Percentiles rank a stretch among this genome's conserved stretches.
phyloP scores from a whole-genome alignment of 2,329 filamentous ascomycete species.

The Beauveria varroae region DNA sequence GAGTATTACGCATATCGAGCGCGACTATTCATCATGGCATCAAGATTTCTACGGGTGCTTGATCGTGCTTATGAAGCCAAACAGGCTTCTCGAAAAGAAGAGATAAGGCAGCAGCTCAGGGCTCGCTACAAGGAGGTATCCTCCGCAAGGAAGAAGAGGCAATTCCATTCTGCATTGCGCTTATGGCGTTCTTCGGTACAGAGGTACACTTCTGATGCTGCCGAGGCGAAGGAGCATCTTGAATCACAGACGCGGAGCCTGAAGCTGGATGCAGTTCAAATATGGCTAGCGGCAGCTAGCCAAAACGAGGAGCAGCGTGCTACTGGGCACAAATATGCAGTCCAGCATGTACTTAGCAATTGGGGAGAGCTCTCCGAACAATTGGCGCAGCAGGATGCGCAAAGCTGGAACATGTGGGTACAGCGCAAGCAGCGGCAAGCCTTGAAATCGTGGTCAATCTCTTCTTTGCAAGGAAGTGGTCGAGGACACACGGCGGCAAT shows the following conservation, averaged over 20 bases:
- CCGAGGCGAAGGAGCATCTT: constrained; percentile 9
- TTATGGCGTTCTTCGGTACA: not conserved
- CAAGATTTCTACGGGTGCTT: not conserved
- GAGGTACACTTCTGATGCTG: not conserved
- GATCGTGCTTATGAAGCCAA: not conserved
- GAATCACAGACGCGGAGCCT: not conserved
- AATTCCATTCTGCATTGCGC: not conserved
- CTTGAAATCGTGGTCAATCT: constrained; percentile 30
- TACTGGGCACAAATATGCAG: not conserved
- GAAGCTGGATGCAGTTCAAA: constrained; percentile 11
- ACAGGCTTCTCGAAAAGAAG: constrained; percentile 2
- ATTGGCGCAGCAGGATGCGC: constrained; percentile 18
- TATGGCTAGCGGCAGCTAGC: constrained; percentile 18
- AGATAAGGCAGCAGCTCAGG: constrained; percentile 8
- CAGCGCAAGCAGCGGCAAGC: constrained; percentile 24
- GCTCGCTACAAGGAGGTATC: constrained; percentile 8
- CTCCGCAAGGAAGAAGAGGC: not conserved
- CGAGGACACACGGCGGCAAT: constrained; percentile 30
- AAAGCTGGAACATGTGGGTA: constrained; percentile 26
- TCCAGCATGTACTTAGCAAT: constrained; percentile 11
- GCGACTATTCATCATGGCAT: constrained; percentile 8
- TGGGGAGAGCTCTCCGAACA: constrained; percentile 19
- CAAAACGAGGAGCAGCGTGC: constrained; percentile 11
- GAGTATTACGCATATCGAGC: constrained; percentile 3
- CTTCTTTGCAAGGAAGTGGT: constrained; percentile 28